Percentiles rank a stretch among this genome's conserved stretches.
Conservation (phyloP, 2,329 filamentous ascomycete genomes). For the Calonectria crousiana region DNA sequence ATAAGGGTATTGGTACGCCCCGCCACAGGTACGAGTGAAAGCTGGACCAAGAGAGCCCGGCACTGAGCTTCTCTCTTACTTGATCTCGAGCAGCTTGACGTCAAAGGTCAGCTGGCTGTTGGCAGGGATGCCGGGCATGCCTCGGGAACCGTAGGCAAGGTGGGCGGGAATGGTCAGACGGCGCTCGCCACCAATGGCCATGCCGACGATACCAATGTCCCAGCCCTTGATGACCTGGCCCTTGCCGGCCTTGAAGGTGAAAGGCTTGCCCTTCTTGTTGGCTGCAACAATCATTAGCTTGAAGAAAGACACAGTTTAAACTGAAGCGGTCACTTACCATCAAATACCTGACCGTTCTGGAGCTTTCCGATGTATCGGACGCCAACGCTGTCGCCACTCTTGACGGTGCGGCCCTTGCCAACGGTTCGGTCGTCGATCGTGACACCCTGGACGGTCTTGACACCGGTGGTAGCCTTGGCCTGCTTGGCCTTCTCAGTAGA, state of each 20-base stretch:
- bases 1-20: conserved; percentile 42
- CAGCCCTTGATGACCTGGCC: conserved; percentile 99
- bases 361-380: conserved; percentile 99
- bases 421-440: conserved; percentile 96
- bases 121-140: conserved; percentile 84
- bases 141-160: conserved; percentile 90
- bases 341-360: conserved; percentile 93
- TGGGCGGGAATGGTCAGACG: conserved; percentile 89
- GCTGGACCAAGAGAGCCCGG: conserved; percentile 24
- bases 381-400: conserved; percentile 90
- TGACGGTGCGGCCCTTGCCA: conserved; percentile 85
- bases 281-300: conserved; percentile 62
- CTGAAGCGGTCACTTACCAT: conserved; percentile 71
- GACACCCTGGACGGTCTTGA: conserved; percentile 88
- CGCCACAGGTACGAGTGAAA: conserved; percentile 26
- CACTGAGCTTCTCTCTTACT: conserved; percentile 63
- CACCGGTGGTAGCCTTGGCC: conserved; percentile 67
- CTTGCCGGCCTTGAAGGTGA: conserved; percentile 92
- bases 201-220: conserved; percentile 94
- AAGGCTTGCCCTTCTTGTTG: conserved; percentile 99
- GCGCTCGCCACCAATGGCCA: conserved; percentile 93
- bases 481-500: conserved; percentile 64
- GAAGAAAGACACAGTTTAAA: background rate
- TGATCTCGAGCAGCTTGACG: conserved; percentile 86
- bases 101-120: conserved; percentile 96